Evolutionary conservation across 2,329 filamentous ascomycete species (phyloP).

Genomic region (Clarireedia monteithiana): DNA sequence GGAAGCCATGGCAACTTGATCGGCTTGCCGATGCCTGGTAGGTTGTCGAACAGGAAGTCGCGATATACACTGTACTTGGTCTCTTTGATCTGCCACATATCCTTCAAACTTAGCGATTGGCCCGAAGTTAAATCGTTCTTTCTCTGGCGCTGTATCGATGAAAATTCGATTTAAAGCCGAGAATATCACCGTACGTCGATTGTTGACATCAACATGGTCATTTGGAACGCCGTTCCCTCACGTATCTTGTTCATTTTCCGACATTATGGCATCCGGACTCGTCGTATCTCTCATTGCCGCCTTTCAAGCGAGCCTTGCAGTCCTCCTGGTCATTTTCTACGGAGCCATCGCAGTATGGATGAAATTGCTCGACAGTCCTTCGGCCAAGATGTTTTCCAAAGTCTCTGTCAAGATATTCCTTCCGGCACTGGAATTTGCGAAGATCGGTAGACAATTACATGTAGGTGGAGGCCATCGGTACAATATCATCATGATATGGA

Average conservation of each 20-base stretch:
- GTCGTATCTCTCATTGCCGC: slow-evolving; percentile 36
- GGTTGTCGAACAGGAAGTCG: no score
- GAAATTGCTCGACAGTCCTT: slow-evolving; percentile 31
- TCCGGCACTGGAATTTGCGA: slow-evolving; percentile 38
- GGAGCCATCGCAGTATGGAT: slow-evolving; percentile 35
- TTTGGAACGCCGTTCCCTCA: background rate
- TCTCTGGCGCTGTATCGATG: no score
- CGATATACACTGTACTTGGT: no score
- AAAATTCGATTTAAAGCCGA: background rate
- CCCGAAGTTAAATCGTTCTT: no score
- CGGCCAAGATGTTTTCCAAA: slow-evolving; percentile 37
- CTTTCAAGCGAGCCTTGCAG: slow-evolving; percentile 39
- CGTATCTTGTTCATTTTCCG: background rate
- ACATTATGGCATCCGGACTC: slow-evolving; percentile 21
- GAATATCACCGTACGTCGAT: background rate
- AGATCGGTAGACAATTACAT: slow-evolving; percentile 37
- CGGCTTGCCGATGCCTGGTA: no score
- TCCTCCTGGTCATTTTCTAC: slow-evolving; percentile 39
- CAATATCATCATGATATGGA: slow-evolving; percentile 36
- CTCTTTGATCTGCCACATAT: no score
- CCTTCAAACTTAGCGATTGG: no score
- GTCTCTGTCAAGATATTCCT: slow-evolving; percentile 41
- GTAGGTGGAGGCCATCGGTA: slow-evolving; percentile 31
- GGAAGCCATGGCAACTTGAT: no score
- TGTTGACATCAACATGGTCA: background rate